phyloP scores from a whole-genome alignment of 2,329 filamentous ascomycete genomes.

The Fusarium sp. region DNA sequence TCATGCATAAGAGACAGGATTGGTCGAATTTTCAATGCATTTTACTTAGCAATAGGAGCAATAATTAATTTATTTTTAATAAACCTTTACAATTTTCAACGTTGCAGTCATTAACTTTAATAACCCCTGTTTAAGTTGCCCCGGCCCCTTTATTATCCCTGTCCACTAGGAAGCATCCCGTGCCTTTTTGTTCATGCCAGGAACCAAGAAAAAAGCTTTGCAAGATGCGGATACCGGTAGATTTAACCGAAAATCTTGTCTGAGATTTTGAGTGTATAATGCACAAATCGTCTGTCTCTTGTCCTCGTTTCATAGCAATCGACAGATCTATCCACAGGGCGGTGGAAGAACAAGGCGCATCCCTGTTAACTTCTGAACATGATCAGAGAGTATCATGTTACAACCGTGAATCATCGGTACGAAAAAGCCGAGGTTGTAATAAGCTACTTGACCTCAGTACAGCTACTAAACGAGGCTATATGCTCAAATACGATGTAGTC shows the following conservation, averaged over 20 bases:
- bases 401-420: conserved; percentile 8
- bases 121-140: conserved; percentile 18
- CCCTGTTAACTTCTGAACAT: conserved; percentile 3
- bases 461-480: not conserved
- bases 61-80: not conserved
- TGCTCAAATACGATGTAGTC: not conserved
- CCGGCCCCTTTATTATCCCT: conserved; percentile 31
- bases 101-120: conserved; percentile 20
- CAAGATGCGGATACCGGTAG: conserved; percentile 9
- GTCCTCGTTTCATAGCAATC: not conserved
- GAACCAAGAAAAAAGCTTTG: conserved; percentile 25
- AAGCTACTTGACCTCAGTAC: not conserved
- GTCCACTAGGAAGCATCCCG: conserved; percentile 22
- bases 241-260: conserved; percentile 7
- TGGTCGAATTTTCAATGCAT: not conserved
- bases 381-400: not conserved
- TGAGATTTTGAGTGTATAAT: not conserved
- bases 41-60: not conserved
- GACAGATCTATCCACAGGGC: not conserved
- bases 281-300: not conserved
- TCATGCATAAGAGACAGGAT: not conserved
- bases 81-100: not conserved
- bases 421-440: not conserved
- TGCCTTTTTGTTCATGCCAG: conserved; percentile 17
- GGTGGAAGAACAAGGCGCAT: conserved; percentile 13